A percentile compares a stretch with the other conserved stretches of the same genome.
phyloP scores from a whole-genome alignment of 371 early-diverging fungal species.

The Mortierella sp. region DNA sequence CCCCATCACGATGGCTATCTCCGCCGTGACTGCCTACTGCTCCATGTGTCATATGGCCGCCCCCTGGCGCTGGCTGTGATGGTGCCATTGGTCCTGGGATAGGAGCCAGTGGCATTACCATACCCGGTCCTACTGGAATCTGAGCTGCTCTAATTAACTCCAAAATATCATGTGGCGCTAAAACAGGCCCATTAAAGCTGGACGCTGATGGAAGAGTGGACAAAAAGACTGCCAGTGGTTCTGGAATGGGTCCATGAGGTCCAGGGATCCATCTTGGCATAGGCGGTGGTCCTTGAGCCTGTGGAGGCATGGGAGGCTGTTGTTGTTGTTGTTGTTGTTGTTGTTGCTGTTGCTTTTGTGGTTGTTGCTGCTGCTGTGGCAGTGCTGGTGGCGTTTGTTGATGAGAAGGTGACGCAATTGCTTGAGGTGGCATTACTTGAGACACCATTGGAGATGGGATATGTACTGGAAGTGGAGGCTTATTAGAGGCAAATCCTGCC shows the following conservation, averaged over 20 bases:
- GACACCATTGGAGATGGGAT: slow-evolving; percentile 27
- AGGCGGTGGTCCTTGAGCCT: slow-evolving; percentile 26
- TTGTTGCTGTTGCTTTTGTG: slow-evolving; percentile 22
- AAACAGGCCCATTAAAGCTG: slow-evolving; percentile 65
- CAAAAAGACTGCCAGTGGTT: slow-evolving; percentile 70
- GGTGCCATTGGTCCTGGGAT: slow-evolving; percentile 11
- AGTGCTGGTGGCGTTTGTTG: slow-evolving; percentile 20
- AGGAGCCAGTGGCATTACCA: slow-evolving; percentile 39
- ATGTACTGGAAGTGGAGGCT: slow-evolving; percentile 49
- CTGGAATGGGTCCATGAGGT: slow-evolving; percentile 63
- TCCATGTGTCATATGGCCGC: slow-evolving; percentile 13
- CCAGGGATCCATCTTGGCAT: slow-evolving; percentile 56
- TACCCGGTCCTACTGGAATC: slow-evolving; percentile 42
- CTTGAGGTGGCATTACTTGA: slow-evolving; percentile 28
- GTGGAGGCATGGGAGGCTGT: slow-evolving; percentile 24
- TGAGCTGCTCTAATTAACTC: slow-evolving; percentile 66
- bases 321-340: slow-evolving; percentile 21
- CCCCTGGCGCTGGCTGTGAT: slow-evolving; percentile 20
- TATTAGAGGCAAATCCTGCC: slow-evolving; percentile 38
- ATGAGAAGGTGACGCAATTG: slow-evolving; percentile 22
- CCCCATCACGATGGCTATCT: slow-evolving; percentile 43
- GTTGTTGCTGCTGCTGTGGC: slow-evolving; percentile 31
- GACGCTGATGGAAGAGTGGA: slow-evolving; percentile 66
- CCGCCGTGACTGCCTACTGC: slow-evolving; percentile 38
- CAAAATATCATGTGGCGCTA: slow-evolving; percentile 63